Evolutionary conservation across 1,284 basidiomycete genomes (phyloP), one percentile per base, ranked within the genome.

Genomic region (Ceratobasidium sp.): DNA sequence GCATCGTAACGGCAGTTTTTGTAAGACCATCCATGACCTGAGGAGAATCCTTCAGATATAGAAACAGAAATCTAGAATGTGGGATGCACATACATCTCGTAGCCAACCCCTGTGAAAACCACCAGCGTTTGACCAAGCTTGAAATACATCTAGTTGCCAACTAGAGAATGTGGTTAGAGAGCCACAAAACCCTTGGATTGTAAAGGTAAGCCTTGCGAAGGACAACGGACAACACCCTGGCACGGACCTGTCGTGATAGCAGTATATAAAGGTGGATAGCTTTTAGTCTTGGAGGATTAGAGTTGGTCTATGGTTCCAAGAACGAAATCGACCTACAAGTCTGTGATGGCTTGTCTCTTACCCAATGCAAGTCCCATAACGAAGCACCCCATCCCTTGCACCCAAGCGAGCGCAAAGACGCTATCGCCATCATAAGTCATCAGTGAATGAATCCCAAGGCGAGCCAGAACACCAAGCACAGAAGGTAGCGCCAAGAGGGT

Each of bases 151-250:
- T 7, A 93, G 76, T 78, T 98, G 93, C 96, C 97, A 99, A 16
- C 88, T 85, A 2, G 95, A 97, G 79, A 98, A 99, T 0, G 95
- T 98, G 2, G 97, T 99, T 73, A 98, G 79, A 3, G 93, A 96
- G 1, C 96, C 97, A 75, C 96, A 98, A 76, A 97, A 93, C 2
- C 95, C 95, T 91, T 70, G 30, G 64, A 19, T 13, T 1, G n/a
- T 14, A 42, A 57, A 19, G 25, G 23, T 42, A 39, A 67, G 27
- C 27, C 36, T 21, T 39, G 46, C 49, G n/a, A 54, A 21, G 27
- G 19, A 19, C 36, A 47, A 33, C 4, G 16, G 3, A 27, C 47
- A 11, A 50, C 21, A 27, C 5, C 7, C 11, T 6, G n/a, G 39
- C 44, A 72, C 78, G 69, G 70, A 89, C 91, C 91, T 49, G 95